Percentiles rank a stretch among this genome's conserved stretches.
Conservation (phyloP, 1,284 basidiomycete genomes). For the Ganoderma resinaceum region DNA sequence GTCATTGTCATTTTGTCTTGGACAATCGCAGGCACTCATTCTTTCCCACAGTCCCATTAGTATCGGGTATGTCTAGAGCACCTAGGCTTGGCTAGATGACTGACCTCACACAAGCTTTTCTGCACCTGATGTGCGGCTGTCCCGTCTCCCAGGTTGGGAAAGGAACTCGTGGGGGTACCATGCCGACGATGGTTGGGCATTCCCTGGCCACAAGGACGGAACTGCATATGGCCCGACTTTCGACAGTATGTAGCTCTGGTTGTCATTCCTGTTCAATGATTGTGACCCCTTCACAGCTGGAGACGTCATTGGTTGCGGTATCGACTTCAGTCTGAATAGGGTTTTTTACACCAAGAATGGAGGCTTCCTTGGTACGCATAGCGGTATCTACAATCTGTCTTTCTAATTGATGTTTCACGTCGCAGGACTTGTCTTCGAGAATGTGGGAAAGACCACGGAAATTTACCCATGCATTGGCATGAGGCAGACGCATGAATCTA, state of each 20-base stretch:
- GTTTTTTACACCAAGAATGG: conserved; percentile 95
- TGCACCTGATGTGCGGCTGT: conserved; percentile 60
- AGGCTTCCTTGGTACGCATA: conserved; percentile 66
- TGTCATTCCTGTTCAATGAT: conserved; percentile 3
- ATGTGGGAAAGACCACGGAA: conserved; percentile 66
- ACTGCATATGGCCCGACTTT: conserved; percentile 79
- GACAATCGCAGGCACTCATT: conserved; percentile 9
- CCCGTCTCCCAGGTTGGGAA: conserved; percentile 91
- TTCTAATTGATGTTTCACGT: conserved; percentile 5
- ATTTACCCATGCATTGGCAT: conserved; percentile 90
- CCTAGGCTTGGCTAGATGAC: conserved; percentile 9
- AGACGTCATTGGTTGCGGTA: conserved; percentile 88
- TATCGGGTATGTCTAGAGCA: conserved; percentile 57
- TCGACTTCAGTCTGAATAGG: conserved; percentile 82
- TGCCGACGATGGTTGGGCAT: conserved; percentile 88
- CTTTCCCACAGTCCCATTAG: conserved; percentile 71
- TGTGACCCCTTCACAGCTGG: conserved; percentile 57
- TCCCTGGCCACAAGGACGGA: conserved; percentile 77
- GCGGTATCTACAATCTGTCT: conserved; percentile 10
- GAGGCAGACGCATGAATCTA: conserved; percentile 74
- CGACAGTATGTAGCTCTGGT: conserved; percentile 58
- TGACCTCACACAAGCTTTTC: conserved; percentile 48
- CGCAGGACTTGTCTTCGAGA: conserved; percentile 73
- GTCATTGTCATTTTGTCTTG: conserved; percentile 36
- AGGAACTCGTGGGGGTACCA: conserved; percentile 92